Percentiles rank a stretch among this genome's conserved stretches.
Conservation (phyloP, 768 basidiomycete genomes). For the Lyophyllum shimeji region DNA sequence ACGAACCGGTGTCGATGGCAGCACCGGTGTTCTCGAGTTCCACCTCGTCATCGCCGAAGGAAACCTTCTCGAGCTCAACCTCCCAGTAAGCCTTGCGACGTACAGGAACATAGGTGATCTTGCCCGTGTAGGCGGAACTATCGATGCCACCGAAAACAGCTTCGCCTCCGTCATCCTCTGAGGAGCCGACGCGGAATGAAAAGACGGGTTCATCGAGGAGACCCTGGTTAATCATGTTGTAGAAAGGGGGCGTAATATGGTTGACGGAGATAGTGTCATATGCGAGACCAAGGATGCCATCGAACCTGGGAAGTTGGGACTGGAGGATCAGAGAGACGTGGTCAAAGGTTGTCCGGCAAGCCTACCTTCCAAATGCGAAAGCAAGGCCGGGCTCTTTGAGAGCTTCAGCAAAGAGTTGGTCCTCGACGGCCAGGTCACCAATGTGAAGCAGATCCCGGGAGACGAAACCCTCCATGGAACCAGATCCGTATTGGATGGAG, state of each 20-base stretch:
- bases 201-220: conserved; percentile 88
- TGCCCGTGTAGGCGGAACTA: conserved; percentile 68
- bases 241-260: conserved; percentile 90
- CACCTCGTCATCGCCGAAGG: conserved; percentile 83
- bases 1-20: conserved; percentile 82
- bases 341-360: conserved; percentile 9
- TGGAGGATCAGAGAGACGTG: not conserved
- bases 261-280: conserved; percentile 97
- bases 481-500: conserved; percentile 91
- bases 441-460: conserved; percentile 80
- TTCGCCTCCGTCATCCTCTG: conserved; percentile 88
- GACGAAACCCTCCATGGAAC: conserved; percentile 95
- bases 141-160: conserved; percentile 93
- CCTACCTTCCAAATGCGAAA: conserved; percentile 94
- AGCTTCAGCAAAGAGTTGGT: conserved; percentile 92
- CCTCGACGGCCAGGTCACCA: conserved; percentile 74
- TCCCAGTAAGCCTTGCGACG: conserved; percentile 98
- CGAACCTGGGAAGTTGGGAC: conserved; percentile 59
- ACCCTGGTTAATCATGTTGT: conserved; percentile 81
- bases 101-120: conserved; percentile 84
- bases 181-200: conserved; percentile 88
- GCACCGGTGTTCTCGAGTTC: conserved; percentile 94
- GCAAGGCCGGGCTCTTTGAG: conserved; percentile 95
- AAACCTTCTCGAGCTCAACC: conserved; percentile 86
- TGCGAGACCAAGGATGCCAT: conserved; percentile 91